Conservation (phyloP, 2,329 filamentous ascomycete species). For the Epichloe sylvatica region DNA sequence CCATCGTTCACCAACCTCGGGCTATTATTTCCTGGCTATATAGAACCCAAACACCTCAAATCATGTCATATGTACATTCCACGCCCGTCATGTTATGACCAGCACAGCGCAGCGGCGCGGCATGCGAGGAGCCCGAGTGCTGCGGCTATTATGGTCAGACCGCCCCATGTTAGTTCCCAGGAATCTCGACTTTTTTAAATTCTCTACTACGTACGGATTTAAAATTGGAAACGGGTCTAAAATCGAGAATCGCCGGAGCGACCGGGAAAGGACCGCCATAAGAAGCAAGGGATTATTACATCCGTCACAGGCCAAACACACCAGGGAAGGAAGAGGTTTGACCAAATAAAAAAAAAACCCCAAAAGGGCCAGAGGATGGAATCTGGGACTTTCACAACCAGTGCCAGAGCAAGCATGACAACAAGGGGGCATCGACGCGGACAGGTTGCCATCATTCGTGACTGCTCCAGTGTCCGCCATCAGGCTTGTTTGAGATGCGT, state of each 20-base stretch:
- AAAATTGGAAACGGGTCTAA: too few species aligned
- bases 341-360: too few species aligned
- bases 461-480: background rate
- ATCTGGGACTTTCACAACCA: too few species aligned
- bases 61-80: background rate
- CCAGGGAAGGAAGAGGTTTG: too few species aligned
- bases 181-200: too few species aligned
- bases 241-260: too few species aligned
- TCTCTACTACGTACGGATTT: background rate
- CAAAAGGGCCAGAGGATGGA: too few species aligned
- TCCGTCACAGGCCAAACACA: too few species aligned
- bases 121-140: conserved; percentile 1
- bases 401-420: too few species aligned
- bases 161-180: background rate
- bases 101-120: background rate
- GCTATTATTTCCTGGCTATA: background rate
- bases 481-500: background rate
- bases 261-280: too few species aligned
- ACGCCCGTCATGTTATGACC: background rate
- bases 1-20: background rate
- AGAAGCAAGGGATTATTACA: too few species aligned
- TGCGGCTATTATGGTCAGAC: background rate
- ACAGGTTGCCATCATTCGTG: background rate
- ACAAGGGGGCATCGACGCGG: background rate
- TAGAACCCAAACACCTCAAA: background rate